phyloP scores from a whole-genome alignment of 345 rosid genomes.

The Excoecaria agallocha region DNA sequence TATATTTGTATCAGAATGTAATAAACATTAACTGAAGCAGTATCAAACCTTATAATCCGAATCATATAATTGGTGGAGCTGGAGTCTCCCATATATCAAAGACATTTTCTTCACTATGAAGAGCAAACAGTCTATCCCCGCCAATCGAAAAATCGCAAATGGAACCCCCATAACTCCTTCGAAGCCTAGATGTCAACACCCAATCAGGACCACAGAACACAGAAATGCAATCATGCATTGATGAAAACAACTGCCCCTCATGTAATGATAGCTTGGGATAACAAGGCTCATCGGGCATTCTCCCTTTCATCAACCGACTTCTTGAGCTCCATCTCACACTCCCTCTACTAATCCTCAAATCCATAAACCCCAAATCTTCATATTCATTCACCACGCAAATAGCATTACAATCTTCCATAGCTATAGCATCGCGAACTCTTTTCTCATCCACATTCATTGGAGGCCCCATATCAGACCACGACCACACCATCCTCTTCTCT shows the following conservation, averaged over 20 bases:
- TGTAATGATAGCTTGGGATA: slow-evolving; percentile 85
- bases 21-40: slow-evolving; percentile 11
- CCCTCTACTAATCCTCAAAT: slow-evolving; percentile 60
- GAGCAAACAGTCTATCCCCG: slow-evolving; percentile 86
- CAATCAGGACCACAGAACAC: slow-evolving; percentile 89
- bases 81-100: slow-evolving; percentile 94
- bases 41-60: slow-evolving; percentile 18
- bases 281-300: slow-evolving; percentile 86
- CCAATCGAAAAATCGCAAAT: slow-evolving; percentile 90
- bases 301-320: slow-evolving; percentile 79
- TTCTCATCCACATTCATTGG: slow-evolving; percentile 61
- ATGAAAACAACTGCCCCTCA: slow-evolving; percentile 82
- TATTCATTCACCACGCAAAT: slow-evolving; percentile 91
- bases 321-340: slow-evolving; percentile 95
- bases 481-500: slow-evolving; percentile 84
- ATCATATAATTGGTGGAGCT: slow-evolving; percentile 63
- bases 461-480: slow-evolving; percentile 83
- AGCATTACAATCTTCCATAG: slow-evolving; percentile 80
- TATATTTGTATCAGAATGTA: slow-evolving; percentile 3
- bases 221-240: slow-evolving; percentile 87
- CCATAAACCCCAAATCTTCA: slow-evolving; percentile 93
- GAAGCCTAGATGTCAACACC: slow-evolving; percentile 77
- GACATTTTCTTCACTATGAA: slow-evolving; percentile 89
- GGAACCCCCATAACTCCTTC: slow-evolving; percentile 71
- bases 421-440: slow-evolving; percentile 89